A percentile compares a stretch with the other conserved stretches of the same genome.
Conservation (phyloP, 1,284 basidiomycete species). For the Somion occarium region DNA sequence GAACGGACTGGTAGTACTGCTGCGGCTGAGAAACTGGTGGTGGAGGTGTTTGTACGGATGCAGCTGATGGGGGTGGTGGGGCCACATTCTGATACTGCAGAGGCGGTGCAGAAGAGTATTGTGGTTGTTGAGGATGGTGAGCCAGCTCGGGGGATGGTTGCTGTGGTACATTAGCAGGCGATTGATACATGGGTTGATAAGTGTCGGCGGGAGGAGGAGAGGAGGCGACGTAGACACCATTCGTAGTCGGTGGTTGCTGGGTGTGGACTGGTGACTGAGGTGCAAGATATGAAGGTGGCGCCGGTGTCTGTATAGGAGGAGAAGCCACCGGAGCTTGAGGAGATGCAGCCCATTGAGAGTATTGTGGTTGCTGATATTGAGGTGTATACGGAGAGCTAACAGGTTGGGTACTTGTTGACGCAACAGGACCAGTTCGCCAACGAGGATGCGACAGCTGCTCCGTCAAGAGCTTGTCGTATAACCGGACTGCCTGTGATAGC, state of each 20-base stretch:
- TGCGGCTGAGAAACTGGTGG: constrained; percentile 4
- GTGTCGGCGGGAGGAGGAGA: constrained; percentile 16
- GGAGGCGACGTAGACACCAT: constrained; percentile 13
- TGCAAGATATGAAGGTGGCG: constrained; percentile 15
- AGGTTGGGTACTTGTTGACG: constrained; percentile 18
- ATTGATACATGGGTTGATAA: constrained; percentile 14
- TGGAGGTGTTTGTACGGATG: constrained; percentile 3
- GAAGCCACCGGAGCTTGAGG: constrained; percentile 15
- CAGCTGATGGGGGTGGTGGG: constrained; percentile 12
- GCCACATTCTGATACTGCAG: constrained; percentile 10
- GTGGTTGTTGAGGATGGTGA: constrained; percentile 19
- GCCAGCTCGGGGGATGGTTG: constrained; percentile 19
- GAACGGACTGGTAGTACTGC: constrained; percentile 6
- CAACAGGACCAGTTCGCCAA: constrained; percentile 43
- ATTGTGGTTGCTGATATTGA: constrained; percentile 19
- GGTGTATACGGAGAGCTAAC: constrained; percentile 20
- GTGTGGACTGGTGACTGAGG: constrained; percentile 5
- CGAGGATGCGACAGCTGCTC: constrained; percentile 73
- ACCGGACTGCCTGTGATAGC: constrained; percentile 83
- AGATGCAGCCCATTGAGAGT: constrained; percentile 10
- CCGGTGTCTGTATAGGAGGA: constrained; percentile 11
- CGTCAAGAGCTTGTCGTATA: constrained; percentile 86
- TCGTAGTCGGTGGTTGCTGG: background rate
- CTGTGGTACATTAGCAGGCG: constrained; percentile 4
- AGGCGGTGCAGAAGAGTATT: constrained; percentile 16